A percentile compares a stretch with the other conserved stretches of the same genome.
Evolutionary conservation across 2,329 filamentous ascomycete genomes (phyloP).

Genomic region (Camptophora hylomeconis): DNA sequence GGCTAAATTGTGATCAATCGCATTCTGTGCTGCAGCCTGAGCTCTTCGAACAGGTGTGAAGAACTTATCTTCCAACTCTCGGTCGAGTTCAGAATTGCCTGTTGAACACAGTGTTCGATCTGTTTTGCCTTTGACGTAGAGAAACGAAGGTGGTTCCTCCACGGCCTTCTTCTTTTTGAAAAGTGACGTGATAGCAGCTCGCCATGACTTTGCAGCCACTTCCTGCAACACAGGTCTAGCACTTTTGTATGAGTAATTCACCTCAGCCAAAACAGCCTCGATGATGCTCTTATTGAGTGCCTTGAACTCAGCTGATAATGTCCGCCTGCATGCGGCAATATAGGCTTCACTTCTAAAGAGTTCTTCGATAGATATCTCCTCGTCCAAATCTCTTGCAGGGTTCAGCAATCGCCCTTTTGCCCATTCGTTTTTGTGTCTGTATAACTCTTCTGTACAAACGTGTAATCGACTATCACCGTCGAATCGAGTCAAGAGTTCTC

Average conservation of each 20-base stretch:
- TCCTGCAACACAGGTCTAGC: slow-evolving; percentile 31
- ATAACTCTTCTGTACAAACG: slow-evolving; percentile 34
- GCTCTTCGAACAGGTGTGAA: slow-evolving; percentile 25
- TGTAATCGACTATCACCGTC: slow-evolving; percentile 33
- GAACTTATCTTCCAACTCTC: slow-evolving; percentile 26
- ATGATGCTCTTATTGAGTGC: slow-evolving; percentile 30
- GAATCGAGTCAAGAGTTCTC: slow-evolving; percentile 33
- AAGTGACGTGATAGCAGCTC: slow-evolving; percentile 29
- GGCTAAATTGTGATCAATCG: slow-evolving; percentile 26
- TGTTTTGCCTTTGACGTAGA: slow-evolving; percentile 23
- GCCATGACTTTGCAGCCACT: slow-evolving; percentile 30
- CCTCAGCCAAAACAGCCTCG: slow-evolving; percentile 34
- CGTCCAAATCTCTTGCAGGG: slow-evolving; percentile 16
- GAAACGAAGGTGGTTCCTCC: slow-evolving; percentile 27
- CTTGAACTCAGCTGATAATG: slow-evolving; percentile 31
- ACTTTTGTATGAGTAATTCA: slow-evolving; percentile 32
- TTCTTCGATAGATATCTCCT: slow-evolving; percentile 26
- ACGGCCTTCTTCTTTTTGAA: slow-evolving; percentile 29
- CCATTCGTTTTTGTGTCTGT: slow-evolving; percentile 34
- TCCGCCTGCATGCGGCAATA: slow-evolving; percentile 26
- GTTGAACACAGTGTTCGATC: slow-evolving; percentile 22
- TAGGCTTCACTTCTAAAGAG: slow-evolving; percentile 31
- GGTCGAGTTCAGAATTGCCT: slow-evolving; percentile 30
- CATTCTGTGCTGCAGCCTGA: slow-evolving; percentile 24
- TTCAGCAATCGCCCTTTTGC: slow-evolving; percentile 34